Evolutionary conservation across 441 rosid genomes (phyloP), one percentile per base, ranked within the genome.

Genomic region (Populus hybrid): DNA sequence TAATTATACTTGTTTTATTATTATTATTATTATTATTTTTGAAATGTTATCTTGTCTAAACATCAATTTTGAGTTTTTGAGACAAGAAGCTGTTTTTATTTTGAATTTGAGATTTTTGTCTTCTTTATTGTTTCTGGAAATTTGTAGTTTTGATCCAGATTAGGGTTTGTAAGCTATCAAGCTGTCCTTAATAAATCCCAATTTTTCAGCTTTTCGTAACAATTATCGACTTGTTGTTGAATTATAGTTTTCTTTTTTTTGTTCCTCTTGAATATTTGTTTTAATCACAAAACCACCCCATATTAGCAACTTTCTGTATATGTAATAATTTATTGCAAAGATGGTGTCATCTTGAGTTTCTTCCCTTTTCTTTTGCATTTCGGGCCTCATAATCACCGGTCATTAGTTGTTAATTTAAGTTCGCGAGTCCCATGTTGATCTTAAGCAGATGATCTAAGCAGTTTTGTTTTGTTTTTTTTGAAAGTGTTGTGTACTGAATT

Each of bases 101-200:
- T 61, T 61, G 24, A 28, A 42, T 67, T 19, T 34, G 26, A 36
- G 14, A 24, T 42, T 65, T 40, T n/a, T 23, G 14, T 61, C 26
- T 61, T 61, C 66, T 21, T 3, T 61, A 61, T 61, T 61, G 28
- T 21, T 61, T 1, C 23, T 23, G 14, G 28, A 4, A 9, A 61
- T 21, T 3, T 61, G 66, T 61, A 26, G 12, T 69, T 66, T 77
- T 75, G 67, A 71, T 72, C 71, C 65, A 14, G 73, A 35, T 67
- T 66, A 10, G 78, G 53, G 30, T 67, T 74, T 75, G 24, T 8
- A 26, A 71, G 68, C 63, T 81, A 26, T 50, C 28, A 61, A 21
- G 26, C 12, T 21, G 26, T 21, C 66, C 66, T 61, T 61, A 21
- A 61, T 9, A 9, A 61, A 61, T 21, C 65, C 12, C 26, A 61